phyloP scores from a whole-genome alignment of 441 rosid genomes.

The Gossypium trilobum region DNA sequence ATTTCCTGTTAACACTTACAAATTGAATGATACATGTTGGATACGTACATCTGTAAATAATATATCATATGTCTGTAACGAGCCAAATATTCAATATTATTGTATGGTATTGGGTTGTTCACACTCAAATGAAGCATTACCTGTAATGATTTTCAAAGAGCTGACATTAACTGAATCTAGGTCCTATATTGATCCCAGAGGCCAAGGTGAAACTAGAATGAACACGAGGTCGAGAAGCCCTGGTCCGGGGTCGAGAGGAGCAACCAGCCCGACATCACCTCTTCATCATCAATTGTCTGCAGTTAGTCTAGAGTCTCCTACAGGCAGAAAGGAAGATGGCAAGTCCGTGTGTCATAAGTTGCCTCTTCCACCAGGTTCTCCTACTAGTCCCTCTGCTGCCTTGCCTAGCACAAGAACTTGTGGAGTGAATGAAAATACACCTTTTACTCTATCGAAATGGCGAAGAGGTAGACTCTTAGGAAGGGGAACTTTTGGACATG shows the following conservation, averaged over 20 bases:
- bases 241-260: conserved; percentile 43
- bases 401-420: conserved; percentile 27
- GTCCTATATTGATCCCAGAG: conserved; percentile 37
- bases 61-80: not conserved
- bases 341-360: conserved; percentile 59
- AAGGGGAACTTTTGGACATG: conserved; percentile 89
- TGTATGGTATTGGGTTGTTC: not conserved
- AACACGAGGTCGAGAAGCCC: conserved; percentile 47
- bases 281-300: conserved; percentile 45
- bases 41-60: not conserved
- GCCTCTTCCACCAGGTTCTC: conserved; percentile 91
- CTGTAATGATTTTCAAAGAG: not conserved
- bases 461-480: conserved; percentile 83
- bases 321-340: conserved; percentile 54
- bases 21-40: not conserved
- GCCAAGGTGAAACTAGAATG: conserved; percentile 34
- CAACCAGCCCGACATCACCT: conserved; percentile 68
- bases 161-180: conserved; percentile 17
- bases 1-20: not conserved
- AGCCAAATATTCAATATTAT: not conserved
- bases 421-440: conserved; percentile 32
- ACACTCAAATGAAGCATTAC: not conserved
- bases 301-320: conserved; percentile 50
- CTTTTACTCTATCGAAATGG: conserved; percentile 54
- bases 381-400: conserved; percentile 58